Conservation (phyloP, 78 protist species). For the Dictyostelium firmibasis region DNA sequence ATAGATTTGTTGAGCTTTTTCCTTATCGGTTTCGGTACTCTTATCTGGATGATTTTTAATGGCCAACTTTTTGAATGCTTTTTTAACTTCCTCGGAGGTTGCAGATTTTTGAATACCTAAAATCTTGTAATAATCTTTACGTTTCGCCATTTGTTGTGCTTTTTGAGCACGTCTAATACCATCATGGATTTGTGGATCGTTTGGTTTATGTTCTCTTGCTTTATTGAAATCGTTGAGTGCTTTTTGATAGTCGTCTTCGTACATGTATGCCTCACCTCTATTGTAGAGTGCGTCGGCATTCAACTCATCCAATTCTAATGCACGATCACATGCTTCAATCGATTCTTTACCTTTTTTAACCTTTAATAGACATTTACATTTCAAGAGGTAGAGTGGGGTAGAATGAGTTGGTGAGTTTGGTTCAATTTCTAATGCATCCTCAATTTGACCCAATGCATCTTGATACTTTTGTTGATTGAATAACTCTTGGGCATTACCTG, state of each 20-base stretch:
- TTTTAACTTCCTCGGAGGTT: constrained; percentile 71
- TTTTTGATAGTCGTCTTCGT: constrained; percentile 34
- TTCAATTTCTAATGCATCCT: constrained; percentile 46
- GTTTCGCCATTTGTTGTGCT: constrained; percentile 25
- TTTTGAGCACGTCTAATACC: constrained; percentile 61
- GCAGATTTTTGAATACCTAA: constrained; percentile 62
- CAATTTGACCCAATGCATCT: constrained; percentile 18
- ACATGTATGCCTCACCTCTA: constrained; percentile 73
- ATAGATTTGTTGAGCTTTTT: constrained; percentile 85
- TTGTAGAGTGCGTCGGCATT: constrained; percentile 44
- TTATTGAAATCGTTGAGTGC: constrained; percentile 55
- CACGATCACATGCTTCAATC: constrained; percentile 1
- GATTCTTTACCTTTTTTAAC: constrained; percentile 38
- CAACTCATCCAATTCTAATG: constrained; percentile 14
- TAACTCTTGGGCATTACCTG: constrained; percentile 41
- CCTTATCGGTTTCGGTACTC: constrained; percentile 17
- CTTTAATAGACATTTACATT: constrained; percentile 44
- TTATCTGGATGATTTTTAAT: constrained; percentile 82
- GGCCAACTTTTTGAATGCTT: constrained; percentile 81
- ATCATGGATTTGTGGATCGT: constrained; percentile 27
- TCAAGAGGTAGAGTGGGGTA: constrained; percentile 20
- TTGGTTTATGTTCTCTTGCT: constrained; percentile 54
- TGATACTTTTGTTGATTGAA: constrained; percentile 32
- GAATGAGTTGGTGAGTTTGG: constrained; percentile 2
- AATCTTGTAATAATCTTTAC: constrained; percentile 71